Evolutionary conservation across 352 stramenopile species (phyloP), one percentile per base, ranked within the genome.

Genomic region (Pythium oligandrum): DNA sequence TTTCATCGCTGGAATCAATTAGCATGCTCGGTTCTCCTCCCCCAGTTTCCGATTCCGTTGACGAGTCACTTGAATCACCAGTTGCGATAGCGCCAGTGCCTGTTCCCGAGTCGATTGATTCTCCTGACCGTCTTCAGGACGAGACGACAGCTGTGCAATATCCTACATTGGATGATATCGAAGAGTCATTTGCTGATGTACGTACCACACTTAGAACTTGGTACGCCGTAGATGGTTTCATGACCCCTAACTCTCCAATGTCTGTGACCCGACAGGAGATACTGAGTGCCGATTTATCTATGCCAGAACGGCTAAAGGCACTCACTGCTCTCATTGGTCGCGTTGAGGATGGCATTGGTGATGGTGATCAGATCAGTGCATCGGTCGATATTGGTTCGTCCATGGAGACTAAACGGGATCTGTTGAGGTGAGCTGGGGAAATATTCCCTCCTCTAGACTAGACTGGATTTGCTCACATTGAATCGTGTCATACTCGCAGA

Each of bases 351-450:
- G 75, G 77, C 11, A 66, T 70, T 4, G 64, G 46, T 4, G 78
- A 88, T 43, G 79, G 79, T 34, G 79, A 92, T 32, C 71, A 64
- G 3, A 49, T 87, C 45, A 63, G 58, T 9, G 47, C 37, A 3
- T 52, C 43, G 6, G 40, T 40, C 1, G 65, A 66, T 12, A 69
- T 45, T 5, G 65, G 60, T 1, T 78, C 72, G 26, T 65, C 71
- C n/a, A 64, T 51, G 3, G 74, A 86, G 3, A 83, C 79, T n/a
- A 90, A 89, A 53, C 76, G 71, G 6, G 79, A 93, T 33, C 56
- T 93, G 6, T 35, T 90, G 26, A 78, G 79, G 82, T 87, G 63
- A 35, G 63, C 46, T 2, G 12, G 8, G 11, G 6, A 59, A 50
- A 8, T 31, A 40, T 39, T 9, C 11, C 17, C 17, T 26, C 17